phyloP scores from a whole-genome alignment of 2,329 filamentous ascomycete genomes.

The Clathrospora elynae region DNA sequence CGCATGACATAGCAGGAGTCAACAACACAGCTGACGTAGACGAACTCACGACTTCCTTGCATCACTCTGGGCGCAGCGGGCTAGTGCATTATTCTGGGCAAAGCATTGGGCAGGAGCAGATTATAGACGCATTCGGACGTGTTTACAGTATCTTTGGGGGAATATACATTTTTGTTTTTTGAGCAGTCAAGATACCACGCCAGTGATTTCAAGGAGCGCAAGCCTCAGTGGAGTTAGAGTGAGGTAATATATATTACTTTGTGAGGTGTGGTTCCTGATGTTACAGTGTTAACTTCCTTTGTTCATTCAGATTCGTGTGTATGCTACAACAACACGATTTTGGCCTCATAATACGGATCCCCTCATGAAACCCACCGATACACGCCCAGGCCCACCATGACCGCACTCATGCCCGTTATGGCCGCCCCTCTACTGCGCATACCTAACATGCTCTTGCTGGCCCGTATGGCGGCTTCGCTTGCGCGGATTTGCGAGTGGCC shows the following conservation, averaged over 20 bases:
- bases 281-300: no score
- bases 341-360: neutral
- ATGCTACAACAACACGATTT: neutral
- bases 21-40: slow-evolving; percentile 14
- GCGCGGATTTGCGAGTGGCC: slow-evolving; percentile 53
- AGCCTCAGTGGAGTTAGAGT: no score
- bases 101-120: slow-evolving; percentile 33
- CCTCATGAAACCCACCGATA: slow-evolving; percentile 50
- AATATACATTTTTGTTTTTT: slow-evolving; percentile 17
- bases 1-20: slow-evolving; percentile 38
- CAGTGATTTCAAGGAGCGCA: slow-evolving; percentile 11
- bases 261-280: neutral
- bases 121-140: slow-evolving; percentile 34
- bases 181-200: slow-evolving; percentile 21
- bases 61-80: slow-evolving; percentile 30
- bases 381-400: slow-evolving; percentile 52
- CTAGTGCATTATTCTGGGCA: slow-evolving; percentile 19
- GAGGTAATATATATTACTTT: no score
- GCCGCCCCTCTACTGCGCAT: slow-evolving; percentile 49
- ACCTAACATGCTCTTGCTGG: slow-evolving; percentile 50
- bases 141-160: slow-evolving; percentile 25
- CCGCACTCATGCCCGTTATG: slow-evolving; percentile 49
- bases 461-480: slow-evolving; percentile 49
- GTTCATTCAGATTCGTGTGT: neutral
- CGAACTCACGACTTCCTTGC: slow-evolving; percentile 24